Conservation (phyloP, 148 eudicot genomes). For the Cornus kousa region DNA sequence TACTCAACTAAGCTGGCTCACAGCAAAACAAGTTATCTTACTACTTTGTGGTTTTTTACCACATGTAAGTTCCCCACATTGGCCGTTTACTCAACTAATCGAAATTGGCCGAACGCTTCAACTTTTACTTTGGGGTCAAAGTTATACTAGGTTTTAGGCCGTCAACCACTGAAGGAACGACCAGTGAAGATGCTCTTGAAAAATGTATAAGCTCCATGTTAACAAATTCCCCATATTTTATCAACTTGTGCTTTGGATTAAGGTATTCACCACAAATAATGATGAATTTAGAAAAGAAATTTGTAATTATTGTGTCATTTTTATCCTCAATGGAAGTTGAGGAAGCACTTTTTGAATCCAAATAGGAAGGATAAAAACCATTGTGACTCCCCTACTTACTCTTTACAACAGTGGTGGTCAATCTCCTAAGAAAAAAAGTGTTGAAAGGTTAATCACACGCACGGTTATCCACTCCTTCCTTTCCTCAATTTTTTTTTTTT, state of each 20-base stretch:
- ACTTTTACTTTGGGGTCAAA: conserved; percentile 69
- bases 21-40: no score
- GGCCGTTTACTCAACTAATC: no score
- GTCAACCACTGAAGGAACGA: conserved; percentile 46
- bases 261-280: conserved; percentile 44
- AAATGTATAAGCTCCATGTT: conserved; percentile 85
- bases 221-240: conserved; percentile 86
- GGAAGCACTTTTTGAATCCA: no score
- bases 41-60: no score
- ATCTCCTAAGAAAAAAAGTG: no score
- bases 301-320: not conserved
- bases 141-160: conserved; percentile 89
- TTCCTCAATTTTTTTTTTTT: conserved; percentile 86
- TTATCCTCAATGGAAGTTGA: no score
- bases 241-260: conserved; percentile 58
- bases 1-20: no score
- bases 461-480: conserved; percentile 91
- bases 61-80: no score
- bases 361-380: no score
- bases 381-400: no score
- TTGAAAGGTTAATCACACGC: no score
- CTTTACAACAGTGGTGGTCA: no score
- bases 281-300: not conserved
- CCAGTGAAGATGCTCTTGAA: conserved; percentile 70
- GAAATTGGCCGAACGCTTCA: conserved; percentile 81